Conservation (phyloP, 768 basidiomycete species). For the Hygrophoropsis aurantiaca region DNA sequence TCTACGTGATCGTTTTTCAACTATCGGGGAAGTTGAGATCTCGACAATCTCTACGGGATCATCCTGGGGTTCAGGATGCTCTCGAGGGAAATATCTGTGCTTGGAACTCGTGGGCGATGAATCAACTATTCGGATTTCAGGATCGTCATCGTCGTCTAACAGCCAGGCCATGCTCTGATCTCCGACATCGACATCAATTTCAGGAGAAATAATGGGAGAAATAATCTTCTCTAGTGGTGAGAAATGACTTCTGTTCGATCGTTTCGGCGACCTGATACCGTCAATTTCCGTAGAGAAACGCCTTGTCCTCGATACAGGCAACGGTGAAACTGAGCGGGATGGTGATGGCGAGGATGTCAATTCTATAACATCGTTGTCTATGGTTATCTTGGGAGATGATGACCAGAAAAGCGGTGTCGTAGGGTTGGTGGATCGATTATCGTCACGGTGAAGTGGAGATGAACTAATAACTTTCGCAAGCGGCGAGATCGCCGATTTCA, state of each 20-base stretch:
- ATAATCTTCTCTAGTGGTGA: slow-evolving; percentile 1
- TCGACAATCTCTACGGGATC: slow-evolving; percentile 24
- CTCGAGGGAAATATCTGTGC: slow-evolving; percentile 6
- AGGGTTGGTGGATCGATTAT: slow-evolving; percentile 10
- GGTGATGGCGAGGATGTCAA: slow-evolving; percentile 31
- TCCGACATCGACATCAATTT: not conserved
- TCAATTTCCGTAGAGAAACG: not conserved
- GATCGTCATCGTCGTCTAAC: slow-evolving; percentile 64
- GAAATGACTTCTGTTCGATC: slow-evolving; percentile 10
- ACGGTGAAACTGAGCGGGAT: slow-evolving; percentile 14
- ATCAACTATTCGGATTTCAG: slow-evolving; percentile 48
- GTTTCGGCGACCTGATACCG: slow-evolving; percentile 3
- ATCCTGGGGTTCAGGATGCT: slow-evolving; percentile 9
- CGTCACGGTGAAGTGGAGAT: slow-evolving; percentile 2
- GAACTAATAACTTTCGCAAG: slow-evolving; percentile 5
- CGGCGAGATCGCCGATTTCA: too few species aligned
- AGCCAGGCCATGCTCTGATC: slow-evolving; percentile 62
- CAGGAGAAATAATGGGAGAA: not conserved
- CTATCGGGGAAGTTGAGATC: slow-evolving; percentile 3
- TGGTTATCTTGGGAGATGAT: slow-evolving; percentile 23
- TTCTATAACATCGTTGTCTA: slow-evolving; percentile 27
- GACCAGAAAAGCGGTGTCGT: slow-evolving; percentile 7
- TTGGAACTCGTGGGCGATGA: slow-evolving; percentile 43
- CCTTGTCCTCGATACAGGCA: slow-evolving; percentile 2
- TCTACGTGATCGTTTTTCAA: slow-evolving; percentile 10